These are phyloP conservation scores for Claviceps sp. DNA, from an alignment of 2,329 filamentous ascomycete species.

Conservation along the genomic window DNA sequence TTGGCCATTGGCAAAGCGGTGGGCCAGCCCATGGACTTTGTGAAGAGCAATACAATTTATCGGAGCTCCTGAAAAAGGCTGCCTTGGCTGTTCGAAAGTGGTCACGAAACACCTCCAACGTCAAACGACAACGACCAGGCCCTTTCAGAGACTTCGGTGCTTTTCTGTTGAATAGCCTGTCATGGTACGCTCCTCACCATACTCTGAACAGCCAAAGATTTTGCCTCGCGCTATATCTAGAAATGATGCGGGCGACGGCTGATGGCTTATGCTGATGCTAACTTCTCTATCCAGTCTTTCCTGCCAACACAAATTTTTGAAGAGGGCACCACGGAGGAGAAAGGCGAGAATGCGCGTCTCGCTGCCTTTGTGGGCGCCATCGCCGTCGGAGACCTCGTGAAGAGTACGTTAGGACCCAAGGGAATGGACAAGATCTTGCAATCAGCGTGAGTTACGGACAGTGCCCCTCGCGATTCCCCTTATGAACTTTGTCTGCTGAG, in stretches of 20 bases:
- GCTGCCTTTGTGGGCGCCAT: constrained; percentile 98
- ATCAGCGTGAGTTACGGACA: constrained; percentile 56
- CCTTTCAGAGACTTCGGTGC: neutral
- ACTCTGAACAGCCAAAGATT: neutral
- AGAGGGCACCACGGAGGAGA: constrained; percentile 92
- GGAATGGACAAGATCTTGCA: constrained; percentile 99
- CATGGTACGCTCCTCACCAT: neutral
- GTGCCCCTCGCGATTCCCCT: neutral
- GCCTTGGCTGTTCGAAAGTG: constrained; percentile 11
- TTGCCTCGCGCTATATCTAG: neutral
- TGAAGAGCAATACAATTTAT: neutral
- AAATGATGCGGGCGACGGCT: neutral
- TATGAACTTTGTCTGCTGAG: neutral
- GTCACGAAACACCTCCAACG: constrained; percentile 2
- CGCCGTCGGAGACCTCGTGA: constrained; percentile 91
- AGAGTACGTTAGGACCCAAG: constrained; percentile 93
- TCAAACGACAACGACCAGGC: constrained; percentile 6
- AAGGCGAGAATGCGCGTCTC: constrained; percentile 96
- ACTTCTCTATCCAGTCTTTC: constrained; percentile 34
- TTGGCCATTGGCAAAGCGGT: neutral
- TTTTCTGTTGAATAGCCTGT: constrained; percentile 1
- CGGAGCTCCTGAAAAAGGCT: constrained; percentile 13
- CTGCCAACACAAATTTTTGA: constrained; percentile 97
- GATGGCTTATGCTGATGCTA: constrained; percentile 7
- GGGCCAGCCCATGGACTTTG: constrained; percentile 2